Evolutionary conservation across 345 rosid genomes (phyloP), one percentile per base, ranked within the genome.

Genomic region (Salix brachista): DNA sequence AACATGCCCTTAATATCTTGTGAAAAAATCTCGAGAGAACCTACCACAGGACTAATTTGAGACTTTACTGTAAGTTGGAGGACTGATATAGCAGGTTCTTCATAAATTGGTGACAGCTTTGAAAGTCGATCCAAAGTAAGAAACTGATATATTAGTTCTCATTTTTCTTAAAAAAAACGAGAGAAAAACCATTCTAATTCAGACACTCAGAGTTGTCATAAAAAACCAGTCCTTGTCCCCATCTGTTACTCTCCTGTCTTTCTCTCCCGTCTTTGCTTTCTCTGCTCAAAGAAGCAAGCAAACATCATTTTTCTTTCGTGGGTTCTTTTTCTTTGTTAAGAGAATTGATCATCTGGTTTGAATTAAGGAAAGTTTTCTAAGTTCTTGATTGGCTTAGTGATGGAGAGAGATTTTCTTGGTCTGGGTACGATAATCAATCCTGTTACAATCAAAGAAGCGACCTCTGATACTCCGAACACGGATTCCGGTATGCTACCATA

Each of bases 391-490:
- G 41, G 17, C 28, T 37, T 14, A 64, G 42, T 72, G 4, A 87
- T 89, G 90, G 92, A 89, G 85, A 87, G 88, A 79, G 88, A 89
- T 80, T 89, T 89, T 74, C 80, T 89, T 12, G 89, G 92, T 18
- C 10, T 89, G 64, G 87, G 82, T 77, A 80, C 88, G 23, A 87
- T 77, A 78, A 71, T 68, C 77, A 37, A 73, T 79, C 83, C 86
- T 28, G 65, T 81, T 52, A 83, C 87, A 23, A 84, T 83, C 61
- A 89, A 87, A 65, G 88, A 84, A 44, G 92, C 86, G 60, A 58
- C 80, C 14, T 76, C 79, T 69, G 90, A 85, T 69, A 71, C 76
- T 83, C 79, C 79, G 13, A 81, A 9, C 12, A 58, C 77, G 68
- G 90, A 84, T 75, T 84, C 87, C 75, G 88, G 91, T 87, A 50